Conservation (phyloP, 2,329 filamentous ascomycete species). For the Epichloe sp. region DNA sequence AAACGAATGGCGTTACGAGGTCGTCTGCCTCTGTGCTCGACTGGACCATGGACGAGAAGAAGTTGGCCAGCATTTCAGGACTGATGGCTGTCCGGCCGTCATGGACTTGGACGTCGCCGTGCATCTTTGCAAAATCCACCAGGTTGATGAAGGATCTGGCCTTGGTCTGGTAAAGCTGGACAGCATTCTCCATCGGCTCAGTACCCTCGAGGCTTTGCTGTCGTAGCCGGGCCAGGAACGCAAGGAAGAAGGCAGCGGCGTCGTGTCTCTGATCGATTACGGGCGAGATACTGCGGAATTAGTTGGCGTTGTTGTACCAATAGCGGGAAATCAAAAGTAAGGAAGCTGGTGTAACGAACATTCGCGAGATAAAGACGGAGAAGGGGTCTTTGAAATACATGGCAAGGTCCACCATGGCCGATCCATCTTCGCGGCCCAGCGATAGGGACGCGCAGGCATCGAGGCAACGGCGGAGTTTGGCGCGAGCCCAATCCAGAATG, state of each 20-base stretch:
- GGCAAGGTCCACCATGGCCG: conserved; percentile 7
- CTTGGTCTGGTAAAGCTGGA: conserved; percentile 2
- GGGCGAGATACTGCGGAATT: conserved; percentile 3
- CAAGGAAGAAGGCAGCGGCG: conserved; percentile 4
- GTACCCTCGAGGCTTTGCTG: background rate
- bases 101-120: background rate
- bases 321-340: background rate
- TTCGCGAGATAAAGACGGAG: conserved; percentile 3
- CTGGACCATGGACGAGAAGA: conserved; percentile 6
- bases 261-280: background rate
- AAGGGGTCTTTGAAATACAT: conserved; percentile 8
- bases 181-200: background rate
- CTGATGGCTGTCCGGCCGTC: background rate
- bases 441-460: background rate
- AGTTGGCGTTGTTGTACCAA: conserved; percentile 1
- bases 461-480: background rate
- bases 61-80: conserved; percentile 1
- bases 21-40: conserved; percentile 8
- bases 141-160: conserved; percentile 2
- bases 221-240: conserved; percentile 5
- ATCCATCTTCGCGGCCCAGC: conserved; percentile 5
- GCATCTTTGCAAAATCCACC: conserved; percentile 4
- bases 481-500: conserved; percentile 8
- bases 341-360: background rate
- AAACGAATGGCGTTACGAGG: conserved; percentile 9